phyloP scores from a whole-genome alignment of 208 protist genomes.

The Angomonas ambiguus region DNA sequence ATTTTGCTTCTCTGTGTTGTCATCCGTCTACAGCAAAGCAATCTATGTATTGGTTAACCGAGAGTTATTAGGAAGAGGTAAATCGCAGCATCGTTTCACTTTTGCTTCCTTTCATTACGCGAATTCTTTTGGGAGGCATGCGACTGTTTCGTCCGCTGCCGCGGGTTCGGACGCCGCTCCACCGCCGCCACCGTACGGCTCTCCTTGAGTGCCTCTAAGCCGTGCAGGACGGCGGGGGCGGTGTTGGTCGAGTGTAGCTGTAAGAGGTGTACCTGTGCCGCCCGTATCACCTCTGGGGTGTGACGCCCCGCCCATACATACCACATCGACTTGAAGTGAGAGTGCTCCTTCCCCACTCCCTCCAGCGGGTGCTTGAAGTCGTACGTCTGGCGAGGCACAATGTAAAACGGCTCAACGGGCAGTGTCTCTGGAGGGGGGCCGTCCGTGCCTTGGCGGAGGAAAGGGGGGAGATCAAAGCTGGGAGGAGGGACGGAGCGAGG shows the following conservation, averaged over 20 bases:
- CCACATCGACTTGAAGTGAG: constrained; percentile 77
- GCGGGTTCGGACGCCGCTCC: constrained; percentile 21
- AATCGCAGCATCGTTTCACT: no score
- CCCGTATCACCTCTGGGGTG: constrained; percentile 47
- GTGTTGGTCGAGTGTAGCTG: not conserved
- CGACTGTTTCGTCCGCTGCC: constrained; percentile 15
- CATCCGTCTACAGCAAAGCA: no score
- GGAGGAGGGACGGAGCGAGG: not conserved
- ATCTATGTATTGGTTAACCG: no score
- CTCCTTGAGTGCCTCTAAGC: constrained; percentile 39
- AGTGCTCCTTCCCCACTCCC: constrained; percentile 53
- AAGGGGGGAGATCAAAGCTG: not conserved
- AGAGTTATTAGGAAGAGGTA: no score
- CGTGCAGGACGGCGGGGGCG: constrained; percentile 30
- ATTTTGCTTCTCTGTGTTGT: no score
- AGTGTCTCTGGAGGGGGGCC: not conserved
- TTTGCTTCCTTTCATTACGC: no score
- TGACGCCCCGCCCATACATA: constrained; percentile 59
- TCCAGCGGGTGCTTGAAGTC: constrained; percentile 55
- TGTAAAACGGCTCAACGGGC: constrained; percentile 52
- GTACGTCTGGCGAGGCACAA: constrained; percentile 44
- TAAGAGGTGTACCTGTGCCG: constrained; percentile 14
- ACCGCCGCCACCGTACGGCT: constrained; percentile 27
- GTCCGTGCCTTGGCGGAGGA: not conserved
- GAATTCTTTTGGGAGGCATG: not conserved